Percentiles rank a stretch among this genome's conserved stretches.
phyloP scores from a whole-genome alignment of 257 asterid species.

The Lithospermum erythrorhizon region DNA sequence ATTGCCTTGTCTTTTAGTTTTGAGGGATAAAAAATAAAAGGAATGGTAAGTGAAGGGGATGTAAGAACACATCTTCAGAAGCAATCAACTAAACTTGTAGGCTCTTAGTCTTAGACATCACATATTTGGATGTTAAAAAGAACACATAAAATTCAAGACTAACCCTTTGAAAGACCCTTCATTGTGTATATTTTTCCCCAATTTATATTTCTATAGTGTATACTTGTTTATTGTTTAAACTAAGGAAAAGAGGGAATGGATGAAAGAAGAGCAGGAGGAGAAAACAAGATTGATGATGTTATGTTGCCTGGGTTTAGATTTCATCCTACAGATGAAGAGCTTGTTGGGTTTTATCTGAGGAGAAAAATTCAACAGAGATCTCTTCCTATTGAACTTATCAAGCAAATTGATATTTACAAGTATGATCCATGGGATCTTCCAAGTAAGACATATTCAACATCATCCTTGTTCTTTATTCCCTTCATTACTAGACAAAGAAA shows the following conservation, averaged over 20 bases:
- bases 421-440: constrained; percentile 94
- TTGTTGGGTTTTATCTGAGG: constrained; percentile 61
- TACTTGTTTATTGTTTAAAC: background rate
- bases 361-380: constrained; percentile 56
- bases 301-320: constrained; percentile 81
- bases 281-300: constrained; percentile 55
- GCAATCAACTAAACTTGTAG: constrained; percentile 16
- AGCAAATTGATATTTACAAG: constrained; percentile 79
- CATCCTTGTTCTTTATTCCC: background rate
- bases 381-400: constrained; percentile 66
- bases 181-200: background rate
- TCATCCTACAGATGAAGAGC: constrained; percentile 88
- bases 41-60: constrained; percentile 24
- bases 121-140: constrained; percentile 34
- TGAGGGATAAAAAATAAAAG: constrained; percentile 27
- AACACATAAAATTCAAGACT: constrained; percentile 22
- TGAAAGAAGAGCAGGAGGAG: constrained; percentile 26
- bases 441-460: constrained; percentile 30
- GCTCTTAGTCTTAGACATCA: constrained; percentile 32
- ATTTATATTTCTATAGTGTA: background rate
- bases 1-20: constrained; percentile 54
- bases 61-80: constrained; percentile 35
- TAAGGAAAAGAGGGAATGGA: constrained; percentile 27
- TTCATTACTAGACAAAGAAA: no score
- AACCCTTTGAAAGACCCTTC: background rate